Evolutionary conservation across 768 basidiomycete species (phyloP), one percentile per base, ranked within the genome.

Genomic region (Lactarius hengduanensis): DNA sequence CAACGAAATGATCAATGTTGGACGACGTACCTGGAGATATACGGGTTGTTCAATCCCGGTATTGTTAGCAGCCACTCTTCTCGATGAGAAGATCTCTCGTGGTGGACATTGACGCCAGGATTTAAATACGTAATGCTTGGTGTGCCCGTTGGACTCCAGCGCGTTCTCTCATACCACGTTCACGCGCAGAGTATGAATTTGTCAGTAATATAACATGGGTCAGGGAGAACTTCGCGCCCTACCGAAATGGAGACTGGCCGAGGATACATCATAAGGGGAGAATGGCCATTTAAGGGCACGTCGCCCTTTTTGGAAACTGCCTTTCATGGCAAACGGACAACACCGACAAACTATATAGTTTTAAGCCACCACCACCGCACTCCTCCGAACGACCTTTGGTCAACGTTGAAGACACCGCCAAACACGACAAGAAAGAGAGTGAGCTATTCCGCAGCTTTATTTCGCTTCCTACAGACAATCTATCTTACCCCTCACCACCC

Each of bases 311-410:
- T 50, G 22, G 47, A 22, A 50, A 22, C 10, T 22, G 8, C n/a
- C 10, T 22, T 13, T 9, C 40, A 8, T 3, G 18, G 30, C 8
- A 16, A 22, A 10, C 61, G 62, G 66, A 32, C 10, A 43, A 30
- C 43, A 9, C 66, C 58, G 58, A 56, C 53, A 28, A 68, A 65
- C 67, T 68, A 20, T 3, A 45, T 38, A 68, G 64, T 65, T 65
- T 22, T 34, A 43, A 68, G 67, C 67, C 67, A 68, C 67, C 64
- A 36, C 67, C 34, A 61, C 59, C 36, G 36, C 47, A 16, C 47
- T 34, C 28, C 6, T 47, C 45, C 26, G 26, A 58, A n/a, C 34
- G 18, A 28, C 10, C 36, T 3, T 20, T 30, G 30, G 57, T 34
- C 62, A 67, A 53, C 57, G n/a, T n/a, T n/a, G n/a, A n/a, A n/a